Evolutionary conservation across 805 yeast species (phyloP).

Genomic region (Candida sonorensis): DNA sequence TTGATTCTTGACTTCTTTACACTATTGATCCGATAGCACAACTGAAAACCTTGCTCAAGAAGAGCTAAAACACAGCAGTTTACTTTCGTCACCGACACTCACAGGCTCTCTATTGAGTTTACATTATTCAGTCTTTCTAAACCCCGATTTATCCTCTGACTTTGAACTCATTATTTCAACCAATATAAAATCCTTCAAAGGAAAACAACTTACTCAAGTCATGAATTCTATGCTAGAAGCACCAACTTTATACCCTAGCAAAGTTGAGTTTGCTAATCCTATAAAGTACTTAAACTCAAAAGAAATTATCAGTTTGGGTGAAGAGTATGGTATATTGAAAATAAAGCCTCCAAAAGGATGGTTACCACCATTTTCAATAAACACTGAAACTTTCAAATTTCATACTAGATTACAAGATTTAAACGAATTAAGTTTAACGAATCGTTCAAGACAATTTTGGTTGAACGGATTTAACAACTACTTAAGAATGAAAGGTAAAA

Average conservation of each 20-base stretch:
- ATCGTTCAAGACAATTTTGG: slow-evolving; percentile 59
- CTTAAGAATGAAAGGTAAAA: slow-evolving; percentile 35
- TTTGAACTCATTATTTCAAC: too few relatives aligned
- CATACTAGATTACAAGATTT: slow-evolving; percentile 64
- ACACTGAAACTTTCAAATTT: slow-evolving; percentile 48
- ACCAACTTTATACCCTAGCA: slow-evolving; percentile 40
- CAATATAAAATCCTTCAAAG: too few relatives aligned
- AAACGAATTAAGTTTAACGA: slow-evolving; percentile 54
- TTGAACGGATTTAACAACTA: slow-evolving; percentile 54
- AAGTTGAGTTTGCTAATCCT: slow-evolving; percentile 41
- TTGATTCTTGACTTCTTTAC: too few relatives aligned
- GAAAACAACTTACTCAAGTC: too few relatives aligned
- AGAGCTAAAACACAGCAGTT: too few relatives aligned
- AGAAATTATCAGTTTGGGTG: slow-evolving; percentile 35
- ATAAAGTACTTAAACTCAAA: slow-evolving; percentile 39
- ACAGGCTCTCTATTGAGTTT: too few relatives aligned
- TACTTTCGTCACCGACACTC: too few relatives aligned
- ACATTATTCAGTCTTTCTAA: too few relatives aligned
- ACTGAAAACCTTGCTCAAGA: too few relatives aligned
- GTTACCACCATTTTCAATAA: slow-evolving; percentile 50
- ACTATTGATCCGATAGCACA: too few relatives aligned
- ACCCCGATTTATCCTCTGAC: too few relatives aligned
- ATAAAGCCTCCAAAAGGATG: slow-evolving; percentile 46
- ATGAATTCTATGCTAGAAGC: slow-evolving; percentile 27
- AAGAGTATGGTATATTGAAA: slow-evolving; percentile 44